Evolutionary conservation across 2,329 filamentous ascomycete species (phyloP).

Genomic region (Leptosphaerulina australis): DNA sequence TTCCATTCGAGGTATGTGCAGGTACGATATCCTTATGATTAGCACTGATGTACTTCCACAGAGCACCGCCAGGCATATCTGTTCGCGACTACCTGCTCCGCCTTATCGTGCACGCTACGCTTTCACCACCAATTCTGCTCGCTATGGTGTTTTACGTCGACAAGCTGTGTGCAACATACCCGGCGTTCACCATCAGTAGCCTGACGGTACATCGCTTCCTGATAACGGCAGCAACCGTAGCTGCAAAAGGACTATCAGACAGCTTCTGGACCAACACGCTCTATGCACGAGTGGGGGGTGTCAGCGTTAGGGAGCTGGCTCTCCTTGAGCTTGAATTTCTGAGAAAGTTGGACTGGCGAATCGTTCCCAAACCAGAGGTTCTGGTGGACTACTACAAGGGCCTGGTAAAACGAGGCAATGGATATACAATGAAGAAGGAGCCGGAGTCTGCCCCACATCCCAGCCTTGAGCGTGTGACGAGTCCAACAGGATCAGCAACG

Average conservation of each 20-base stretch:
- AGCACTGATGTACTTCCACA: conserved; percentile 32
- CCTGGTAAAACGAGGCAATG: conserved; percentile 71
- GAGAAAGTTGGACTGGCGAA: conserved; percentile 91
- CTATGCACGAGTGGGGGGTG: conserved; percentile 91
- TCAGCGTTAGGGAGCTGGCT: conserved; percentile 87
- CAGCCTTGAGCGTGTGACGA: conserved; percentile 18
- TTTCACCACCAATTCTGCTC: conserved; percentile 90
- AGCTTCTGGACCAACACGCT: conserved; percentile 99
- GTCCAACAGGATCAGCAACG: conserved; percentile 29
- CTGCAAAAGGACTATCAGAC: conserved; percentile 93
- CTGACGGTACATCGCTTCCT: conserved; percentile 96
- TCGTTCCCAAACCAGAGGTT: conserved; percentile 93
- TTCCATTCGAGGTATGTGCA: conserved; percentile 90
- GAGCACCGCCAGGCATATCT: conserved; percentile 85
- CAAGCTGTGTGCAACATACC: conserved; percentile 87
- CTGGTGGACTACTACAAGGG: conserved; percentile 92
- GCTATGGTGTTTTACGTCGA: conserved; percentile 99
- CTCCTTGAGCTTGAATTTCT: conserved; percentile 92
- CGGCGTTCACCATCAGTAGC: conserved; percentile 94
- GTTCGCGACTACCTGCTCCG: conserved; percentile 93
- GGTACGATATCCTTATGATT: too few species aligned
- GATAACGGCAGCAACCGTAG: conserved; percentile 93
- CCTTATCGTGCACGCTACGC: conserved; percentile 88
- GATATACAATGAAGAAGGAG: conserved; percentile 59
- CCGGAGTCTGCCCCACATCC: conserved; percentile 22